Base-by-base conservation (phyloP, 352 stramenopile genomes). In the Peronosclerospora sorghi region DNA sequence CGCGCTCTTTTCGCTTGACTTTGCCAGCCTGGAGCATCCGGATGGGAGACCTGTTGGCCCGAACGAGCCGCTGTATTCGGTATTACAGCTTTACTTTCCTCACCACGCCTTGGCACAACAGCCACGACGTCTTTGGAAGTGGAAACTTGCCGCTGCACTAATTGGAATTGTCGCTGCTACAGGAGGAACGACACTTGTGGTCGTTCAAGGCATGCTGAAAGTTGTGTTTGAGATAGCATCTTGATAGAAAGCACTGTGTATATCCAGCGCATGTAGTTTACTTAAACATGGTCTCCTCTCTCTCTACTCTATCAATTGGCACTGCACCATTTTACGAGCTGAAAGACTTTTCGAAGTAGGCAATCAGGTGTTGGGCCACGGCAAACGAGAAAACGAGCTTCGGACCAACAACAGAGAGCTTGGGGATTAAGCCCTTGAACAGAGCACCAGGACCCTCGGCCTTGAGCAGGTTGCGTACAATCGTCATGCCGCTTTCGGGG, bases 381-480 rank as follows among this genome's bases (percentile, higher is more conserved):
- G 90, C 93, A 66, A 97, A 97, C 23, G 87, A 97, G 71, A 97
- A 97, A 35, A 97, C 79, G 41, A 97, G 83, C 72, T 97, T 97
- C 10, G 92, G 92, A 18, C 90, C 92, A 34, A 97, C 89, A 8
- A 97, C 87, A 17, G 93, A 78, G 24, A 97, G 73, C 79, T 97
- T 97, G 35, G 92, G 92, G 54, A 93, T 82, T 35, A 96, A 73
- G 21, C 92, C 92, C 70, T 98, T 98, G 71, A 98, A 97, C 41
- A 98, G 77, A 44, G 85, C 88, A 29, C 72, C 68, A 7, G 78
- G 48, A 21, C 92, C 92, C 54, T 98, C 92, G 26, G 96, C 77
- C 57, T 92, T 80, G 42, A 98, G 78, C 57, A 97, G 65, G 58
- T 96, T 94, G 51, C 73, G 79, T 44, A 98, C 74, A 32, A 98